Evolutionary conservation across 2,329 filamentous ascomycete genomes (phyloP), one percentile per base, ranked within the genome.

Genomic region (Fusarium liriodendri): DNA sequence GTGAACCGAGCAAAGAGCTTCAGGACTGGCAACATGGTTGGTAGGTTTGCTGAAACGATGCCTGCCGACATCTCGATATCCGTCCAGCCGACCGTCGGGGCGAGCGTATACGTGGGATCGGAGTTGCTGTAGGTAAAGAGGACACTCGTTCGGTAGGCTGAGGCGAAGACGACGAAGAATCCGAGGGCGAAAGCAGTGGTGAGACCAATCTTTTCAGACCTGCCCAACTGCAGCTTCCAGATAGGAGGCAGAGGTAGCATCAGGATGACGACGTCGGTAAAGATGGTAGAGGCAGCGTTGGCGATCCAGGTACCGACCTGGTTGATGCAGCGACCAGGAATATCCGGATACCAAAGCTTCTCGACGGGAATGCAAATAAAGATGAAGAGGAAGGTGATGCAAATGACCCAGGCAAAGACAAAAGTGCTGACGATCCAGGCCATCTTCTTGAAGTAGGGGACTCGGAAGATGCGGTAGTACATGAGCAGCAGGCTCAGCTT

Each of bases 1-100:
- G 85, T 86, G 20, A 86, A 81, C n/a, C 85, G 81, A 4, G 84
- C 80, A 9, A 85, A 79, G 11, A 75, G 20, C 5, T 81, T 79
- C 35, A 88, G 72, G 16, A 87, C 82, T 4, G 87, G 87, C 7
- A 86, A 83, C 42, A 89, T 80, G 1, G 87, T 88, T 0, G 88
- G 88, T 0, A 89, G 84, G 70, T 86, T 88, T 8, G 87, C 87
- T 0, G 87, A 87, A 50, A 88, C 81, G 71, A 90, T 87, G 59
- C 87, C 88, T 0, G 84, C 83, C 0, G 85, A 82, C 78, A 86
- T 84, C 74, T 88, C 87, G 69, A 88, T 84, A 6, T 81, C 81
- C 8, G 85, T 86, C 87, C 86, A 88, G 62, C 83, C 85, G 6
- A 85, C 83, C 0, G 85, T 83, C 1, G 82, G 83, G 0, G 85